Conservation (phyloP, 2,329 filamentous ascomycete genomes). For the Chaetomiaceae sp. region DNA sequence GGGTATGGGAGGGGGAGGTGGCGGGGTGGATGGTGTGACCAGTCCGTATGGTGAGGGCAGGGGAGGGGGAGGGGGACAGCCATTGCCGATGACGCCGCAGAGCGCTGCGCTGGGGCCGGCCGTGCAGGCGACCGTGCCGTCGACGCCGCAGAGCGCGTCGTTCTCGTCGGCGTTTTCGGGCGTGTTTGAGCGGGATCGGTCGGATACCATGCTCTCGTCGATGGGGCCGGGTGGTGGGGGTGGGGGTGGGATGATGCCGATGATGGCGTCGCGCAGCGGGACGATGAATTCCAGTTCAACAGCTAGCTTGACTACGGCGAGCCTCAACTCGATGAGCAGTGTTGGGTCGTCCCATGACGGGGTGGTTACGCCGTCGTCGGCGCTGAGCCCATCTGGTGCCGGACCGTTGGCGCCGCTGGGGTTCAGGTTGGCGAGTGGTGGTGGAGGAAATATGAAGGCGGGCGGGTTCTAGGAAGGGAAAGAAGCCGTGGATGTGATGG, state of each 20-base stretch:
- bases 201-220: conserved; percentile 51
- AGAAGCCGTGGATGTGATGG: background rate
- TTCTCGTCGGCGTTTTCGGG: conserved; percentile 51
- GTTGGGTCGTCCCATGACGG: conserved; percentile 27
- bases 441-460: conserved; percentile 19
- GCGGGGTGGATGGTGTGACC: too few relatives aligned
- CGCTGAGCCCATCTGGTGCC: conserved; percentile 24
- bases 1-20: too few relatives aligned
- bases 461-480: conserved; percentile 23
- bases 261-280: conserved; percentile 31
- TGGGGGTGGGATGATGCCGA: conserved; percentile 15
- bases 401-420: conserved; percentile 20
- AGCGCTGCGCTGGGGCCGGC: conserved; percentile 85
- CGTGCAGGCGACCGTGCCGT: conserved; percentile 81
- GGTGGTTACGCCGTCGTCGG: conserved; percentile 27
- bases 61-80: too few relatives aligned
- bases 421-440: conserved; percentile 28
- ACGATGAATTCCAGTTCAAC: conserved; percentile 55
- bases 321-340: conserved; percentile 33
- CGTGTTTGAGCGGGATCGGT: conserved; percentile 48
- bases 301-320: conserved; percentile 49
- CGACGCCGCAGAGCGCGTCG: conserved; percentile 54
- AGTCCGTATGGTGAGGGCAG: too few relatives aligned
- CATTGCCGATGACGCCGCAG: conserved; percentile 75
- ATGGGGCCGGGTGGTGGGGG: background rate